Conservation (phyloP, 371 early-diverging fungal genomes). For the Mucor irregularis region DNA sequence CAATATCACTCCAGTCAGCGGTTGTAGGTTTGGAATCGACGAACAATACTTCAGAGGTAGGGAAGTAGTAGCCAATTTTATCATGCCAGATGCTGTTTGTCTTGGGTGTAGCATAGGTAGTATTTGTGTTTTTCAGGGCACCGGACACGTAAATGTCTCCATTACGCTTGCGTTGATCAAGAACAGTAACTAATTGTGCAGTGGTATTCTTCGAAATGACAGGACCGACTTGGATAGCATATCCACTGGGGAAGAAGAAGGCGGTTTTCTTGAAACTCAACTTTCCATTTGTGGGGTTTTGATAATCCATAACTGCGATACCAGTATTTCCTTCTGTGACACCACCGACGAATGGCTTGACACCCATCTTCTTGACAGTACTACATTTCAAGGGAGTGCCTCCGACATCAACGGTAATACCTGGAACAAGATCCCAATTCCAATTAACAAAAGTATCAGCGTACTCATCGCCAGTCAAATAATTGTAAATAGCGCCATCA, state of each 20-base stretch:
- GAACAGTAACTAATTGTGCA: slow-evolving; percentile 23
- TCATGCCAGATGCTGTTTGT: slow-evolving; percentile 29
- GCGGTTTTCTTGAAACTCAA: slow-evolving; percentile 30
- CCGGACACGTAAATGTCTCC: slow-evolving; percentile 24
- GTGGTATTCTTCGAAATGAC: slow-evolving; percentile 12
- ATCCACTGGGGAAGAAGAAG: slow-evolving; percentile 31
- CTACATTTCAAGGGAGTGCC: slow-evolving; percentile 19
- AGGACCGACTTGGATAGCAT: slow-evolving; percentile 30
- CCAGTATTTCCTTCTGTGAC: slow-evolving; percentile 26
- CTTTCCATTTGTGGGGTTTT: slow-evolving; percentile 24
- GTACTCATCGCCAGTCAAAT: slow-evolving; percentile 36
- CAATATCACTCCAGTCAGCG: slow-evolving; percentile 24
- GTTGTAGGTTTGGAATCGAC: slow-evolving; percentile 16
- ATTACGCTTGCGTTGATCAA: slow-evolving; percentile 31
- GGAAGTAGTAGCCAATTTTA: slow-evolving; percentile 29
- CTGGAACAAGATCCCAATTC: slow-evolving; percentile 36
- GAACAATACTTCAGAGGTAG: slow-evolving; percentile 6
- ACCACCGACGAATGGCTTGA: slow-evolving; percentile 26
- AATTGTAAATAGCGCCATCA: slow-evolving; percentile 33
- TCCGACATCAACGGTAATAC: slow-evolving; percentile 24
- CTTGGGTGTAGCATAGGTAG: neutral
- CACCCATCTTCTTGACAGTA: slow-evolving; percentile 10
- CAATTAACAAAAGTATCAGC: slow-evolving; percentile 29
- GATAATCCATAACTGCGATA: slow-evolving; percentile 28
- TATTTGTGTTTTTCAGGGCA: slow-evolving; percentile 5